These are phyloP conservation scores for Ganoderma lucidum DNA, from an alignment of 1,284 basidiomycete genomes.

Conservation along the genomic window DNA sequence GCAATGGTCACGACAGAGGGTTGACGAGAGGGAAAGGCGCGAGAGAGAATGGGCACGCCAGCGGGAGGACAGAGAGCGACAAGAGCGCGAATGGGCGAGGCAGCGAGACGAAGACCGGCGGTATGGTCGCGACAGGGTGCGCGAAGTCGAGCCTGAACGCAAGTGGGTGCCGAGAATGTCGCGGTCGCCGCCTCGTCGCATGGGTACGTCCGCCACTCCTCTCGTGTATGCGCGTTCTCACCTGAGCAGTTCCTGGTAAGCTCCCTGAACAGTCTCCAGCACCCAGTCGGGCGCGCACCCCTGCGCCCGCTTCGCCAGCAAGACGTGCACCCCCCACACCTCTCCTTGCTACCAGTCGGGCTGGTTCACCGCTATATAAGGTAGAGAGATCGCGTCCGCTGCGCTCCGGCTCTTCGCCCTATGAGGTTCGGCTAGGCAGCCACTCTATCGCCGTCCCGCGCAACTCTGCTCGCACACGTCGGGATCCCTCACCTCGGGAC, in stretches of 20 bases:
- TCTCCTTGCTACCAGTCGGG: conserved; percentile 21
- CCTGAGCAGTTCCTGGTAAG: conserved; percentile 21
- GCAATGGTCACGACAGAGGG: conserved; percentile 18
- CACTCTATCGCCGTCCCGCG: conserved; percentile 42
- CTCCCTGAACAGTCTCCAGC: conserved; percentile 22
- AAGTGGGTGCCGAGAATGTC: conserved; percentile 37
- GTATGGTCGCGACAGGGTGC: conserved; percentile 31
- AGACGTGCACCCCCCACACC: conserved; percentile 26
- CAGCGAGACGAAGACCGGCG: conserved; percentile 28
- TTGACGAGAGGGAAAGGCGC: conserved; percentile 16
- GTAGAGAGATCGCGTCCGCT: conserved; percentile 28
- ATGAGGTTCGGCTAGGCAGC: conserved; percentile 43
- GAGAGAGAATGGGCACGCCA: conserved; percentile 15
- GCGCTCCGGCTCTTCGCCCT: conserved; percentile 23
- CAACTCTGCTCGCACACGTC: conserved; percentile 13
- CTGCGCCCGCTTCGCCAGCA: conserved; percentile 21
- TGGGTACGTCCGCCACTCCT: conserved; percentile 33
- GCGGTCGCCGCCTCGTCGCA: conserved; percentile 40
- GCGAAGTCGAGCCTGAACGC: conserved; percentile 34
- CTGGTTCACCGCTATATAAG: conserved; percentile 26
- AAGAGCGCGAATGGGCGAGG: conserved; percentile 26
- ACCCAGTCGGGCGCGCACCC: conserved; percentile 34
- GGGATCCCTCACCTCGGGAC: conserved; percentile 21
- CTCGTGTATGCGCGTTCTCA: conserved; percentile 13
- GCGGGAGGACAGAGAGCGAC: conserved; percentile 20